Conservation (phyloP, 1,284 basidiomycete genomes). For the Trichosporon ovoides region DNA sequence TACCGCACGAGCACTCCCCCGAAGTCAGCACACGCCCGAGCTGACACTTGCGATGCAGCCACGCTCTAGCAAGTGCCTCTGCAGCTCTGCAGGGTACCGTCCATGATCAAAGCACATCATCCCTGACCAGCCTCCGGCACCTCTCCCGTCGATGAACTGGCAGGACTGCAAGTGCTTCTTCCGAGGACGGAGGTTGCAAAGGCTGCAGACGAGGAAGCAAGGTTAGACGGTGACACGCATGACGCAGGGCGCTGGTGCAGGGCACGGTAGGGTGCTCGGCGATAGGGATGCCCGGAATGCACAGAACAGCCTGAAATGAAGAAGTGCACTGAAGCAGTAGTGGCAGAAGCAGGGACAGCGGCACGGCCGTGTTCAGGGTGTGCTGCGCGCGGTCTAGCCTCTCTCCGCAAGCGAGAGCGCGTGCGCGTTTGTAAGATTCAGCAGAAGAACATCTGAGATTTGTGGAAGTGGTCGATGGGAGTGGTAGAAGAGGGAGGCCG, state of each 20-base stretch:
- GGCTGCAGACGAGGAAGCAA: not conserved
- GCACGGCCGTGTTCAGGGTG: not conserved
- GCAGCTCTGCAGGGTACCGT: too few relatives aligned
- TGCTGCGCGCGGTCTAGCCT: not conserved
- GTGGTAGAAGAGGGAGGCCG: too few relatives aligned
- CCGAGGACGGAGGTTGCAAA: not conserved
- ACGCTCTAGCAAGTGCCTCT: too few relatives aligned
- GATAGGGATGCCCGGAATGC: not conserved
- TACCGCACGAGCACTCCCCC: too few relatives aligned
- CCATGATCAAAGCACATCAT: too few relatives aligned
- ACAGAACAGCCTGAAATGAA: not conserved
- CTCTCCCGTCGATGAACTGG: not conserved
- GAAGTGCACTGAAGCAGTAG: too few relatives aligned
- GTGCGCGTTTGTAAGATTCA: not conserved
- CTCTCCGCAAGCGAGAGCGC: not conserved
- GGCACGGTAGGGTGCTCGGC: not conserved
- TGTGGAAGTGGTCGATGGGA: not conserved
- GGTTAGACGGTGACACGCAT: not conserved
- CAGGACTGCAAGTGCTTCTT: not conserved
- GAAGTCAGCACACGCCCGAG: too few relatives aligned
- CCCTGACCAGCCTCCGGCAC: too few relatives aligned
- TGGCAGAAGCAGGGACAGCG: too few relatives aligned
- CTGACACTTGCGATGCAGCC: too few relatives aligned
- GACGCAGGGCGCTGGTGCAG: not conserved
- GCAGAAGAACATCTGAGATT: not conserved